Conservation (phyloP, 2,329 filamentous ascomycete species). For the Cordyceps cateniannulata region DNA sequence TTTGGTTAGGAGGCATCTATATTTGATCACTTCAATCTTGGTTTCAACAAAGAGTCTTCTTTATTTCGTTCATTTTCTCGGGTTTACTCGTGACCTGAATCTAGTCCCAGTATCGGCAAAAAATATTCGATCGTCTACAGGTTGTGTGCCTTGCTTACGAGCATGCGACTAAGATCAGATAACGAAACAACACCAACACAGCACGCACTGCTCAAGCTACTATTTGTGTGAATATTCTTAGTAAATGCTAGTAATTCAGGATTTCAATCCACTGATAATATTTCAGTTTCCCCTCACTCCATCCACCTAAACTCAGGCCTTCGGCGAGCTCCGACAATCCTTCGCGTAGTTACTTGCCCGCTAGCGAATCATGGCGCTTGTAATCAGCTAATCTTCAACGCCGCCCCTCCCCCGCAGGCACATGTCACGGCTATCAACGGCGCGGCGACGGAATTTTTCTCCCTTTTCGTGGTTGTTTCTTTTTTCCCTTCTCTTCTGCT, state of each 20-base stretch:
- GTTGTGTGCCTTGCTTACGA: too few relatives aligned
- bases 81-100: not conserved
- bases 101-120: too few relatives aligned
- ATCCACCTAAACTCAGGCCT: too few relatives aligned
- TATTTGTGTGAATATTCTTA: too few relatives aligned
- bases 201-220: too few relatives aligned
- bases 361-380: not conserved
- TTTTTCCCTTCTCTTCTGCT: not conserved
- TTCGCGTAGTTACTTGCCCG: not conserved
- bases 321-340: slow-evolving; percentile 6
- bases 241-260: too few relatives aligned
- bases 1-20: not conserved
- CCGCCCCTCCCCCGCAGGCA: slow-evolving; percentile 7
- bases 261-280: too few relatives aligned
- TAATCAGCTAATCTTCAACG: not conserved
- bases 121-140: too few relatives aligned
- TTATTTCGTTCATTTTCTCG: not conserved
- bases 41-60: not conserved
- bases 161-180: too few relatives aligned
- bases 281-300: too few relatives aligned
- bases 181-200: too few relatives aligned
- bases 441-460: not conserved
- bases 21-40: not conserved
- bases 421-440: slow-evolving; percentile 6
- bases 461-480: not conserved